Base-by-base conservation (phyloP, 495 filamentous ascomycete genomes). In the Penicillium salamii region DNA sequence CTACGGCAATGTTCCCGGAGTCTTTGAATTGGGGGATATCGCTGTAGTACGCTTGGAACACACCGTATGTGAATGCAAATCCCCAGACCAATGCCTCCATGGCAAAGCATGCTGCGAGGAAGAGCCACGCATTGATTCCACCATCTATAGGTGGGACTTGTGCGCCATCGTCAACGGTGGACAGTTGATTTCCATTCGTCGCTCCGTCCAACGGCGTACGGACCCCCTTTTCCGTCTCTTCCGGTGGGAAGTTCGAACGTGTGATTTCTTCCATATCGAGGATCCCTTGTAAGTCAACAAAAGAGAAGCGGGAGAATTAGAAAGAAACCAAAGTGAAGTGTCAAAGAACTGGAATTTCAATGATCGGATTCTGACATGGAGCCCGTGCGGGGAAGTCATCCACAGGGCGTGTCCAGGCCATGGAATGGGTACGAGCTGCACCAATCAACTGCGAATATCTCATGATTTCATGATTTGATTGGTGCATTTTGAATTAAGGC, bases 101-200 rank as follows among this genome's bases (percentile, higher is more conserved):
- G 41, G 76, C 60, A 60, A 85, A 86, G 49, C 74, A 73, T 0
- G 77, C 78, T 0, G 70, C 67, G 0, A 88, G 68, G 50, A 82
- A 83, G 0, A 84, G 66, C 78, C 79, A 87, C 1, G 84, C 83
- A 28, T 81, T 66, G 46, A 72, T 77, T 8, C 82, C 84, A 7
- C 77, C 69, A 62, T 87, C 84, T 2, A 62, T 74, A 2, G 71
- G 74, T 1, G 83, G 82, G 11, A 83, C 63, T 42, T 29, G 15
- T 42, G 11, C 26, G 23, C 15, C 41, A 31, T 40, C 11, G 17
- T 49, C 11, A 1, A 79, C 82, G 1, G 24, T 42, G 12, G 40
- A 42, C 24, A 31, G 13, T 7, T 29, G 40, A 19, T 14, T 42
- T 3, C 14, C 24, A 24, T 29, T 15, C 17, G n/a, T 31, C 7